A percentile compares a stretch with the other conserved stretches of the same genome.
phyloP scores from a whole-genome alignment of 441 rosid species.

The Lepidium campestre region DNA sequence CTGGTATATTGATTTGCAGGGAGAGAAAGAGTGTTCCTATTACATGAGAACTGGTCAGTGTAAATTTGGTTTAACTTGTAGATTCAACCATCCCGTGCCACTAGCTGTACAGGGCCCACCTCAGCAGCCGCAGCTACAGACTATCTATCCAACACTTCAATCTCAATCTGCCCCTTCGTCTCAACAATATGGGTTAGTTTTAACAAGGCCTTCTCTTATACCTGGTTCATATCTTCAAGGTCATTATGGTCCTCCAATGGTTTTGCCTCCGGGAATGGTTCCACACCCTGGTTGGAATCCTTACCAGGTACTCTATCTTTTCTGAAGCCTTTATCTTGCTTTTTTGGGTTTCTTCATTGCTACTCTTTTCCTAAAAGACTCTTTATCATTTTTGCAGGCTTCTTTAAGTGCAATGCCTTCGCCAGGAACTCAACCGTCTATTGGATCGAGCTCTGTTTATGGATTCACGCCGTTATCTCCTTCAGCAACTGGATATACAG shows the following conservation, averaged over 20 bases:
- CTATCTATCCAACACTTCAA: conserved; percentile 56
- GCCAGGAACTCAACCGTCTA: conserved; percentile 52
- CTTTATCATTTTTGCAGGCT: conserved; percentile 31
- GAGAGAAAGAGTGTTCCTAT: conserved; percentile 64
- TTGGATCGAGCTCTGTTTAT: conserved; percentile 63
- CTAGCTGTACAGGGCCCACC: conserved; percentile 39
- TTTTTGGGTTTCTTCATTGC: background rate
- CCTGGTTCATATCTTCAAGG: conserved; percentile 67
- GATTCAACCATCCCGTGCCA: conserved; percentile 84
- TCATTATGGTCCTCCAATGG: conserved; percentile 58
- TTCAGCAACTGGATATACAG: conserved; percentile 61
- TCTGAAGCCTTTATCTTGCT: background rate
- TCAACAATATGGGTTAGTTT: conserved; percentile 70
- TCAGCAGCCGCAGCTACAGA: conserved; percentile 43
- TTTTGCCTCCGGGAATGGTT: conserved; percentile 71
- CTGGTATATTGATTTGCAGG: conserved; percentile 45
- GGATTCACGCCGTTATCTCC: conserved; percentile 65
- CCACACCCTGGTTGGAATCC: conserved; percentile 72
- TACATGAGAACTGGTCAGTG: conserved; percentile 90
- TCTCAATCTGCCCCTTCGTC: conserved; percentile 58
- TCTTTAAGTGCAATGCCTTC: conserved; percentile 58
- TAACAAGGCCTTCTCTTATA: conserved; percentile 73
- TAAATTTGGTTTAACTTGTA: conserved; percentile 86
- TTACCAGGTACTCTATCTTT: conserved; percentile 47
- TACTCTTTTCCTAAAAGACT: background rate